Conservation (phyloP, 495 filamentous ascomycete genomes). For the Penicillium daleae region DNA sequence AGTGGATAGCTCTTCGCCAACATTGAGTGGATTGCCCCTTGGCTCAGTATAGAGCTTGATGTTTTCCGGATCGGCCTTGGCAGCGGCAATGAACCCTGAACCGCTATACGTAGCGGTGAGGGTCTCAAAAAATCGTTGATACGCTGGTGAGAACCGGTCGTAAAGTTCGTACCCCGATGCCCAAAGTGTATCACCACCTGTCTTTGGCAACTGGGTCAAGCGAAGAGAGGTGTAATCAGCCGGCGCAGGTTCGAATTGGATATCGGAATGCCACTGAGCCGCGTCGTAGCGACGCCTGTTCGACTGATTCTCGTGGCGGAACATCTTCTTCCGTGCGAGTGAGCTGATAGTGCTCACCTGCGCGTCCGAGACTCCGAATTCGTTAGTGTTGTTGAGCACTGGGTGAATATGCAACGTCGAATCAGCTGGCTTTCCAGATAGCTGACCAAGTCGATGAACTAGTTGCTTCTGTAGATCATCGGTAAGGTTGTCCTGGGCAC, state of each 20-base stretch:
- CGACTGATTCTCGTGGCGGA: conserved; percentile 37
- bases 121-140: conserved; percentile 66
- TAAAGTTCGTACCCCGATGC: conserved; percentile 53
- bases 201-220: conserved; percentile 65
- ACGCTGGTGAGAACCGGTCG: conserved; percentile 67
- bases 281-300: conserved; percentile 27
- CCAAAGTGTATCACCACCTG: conserved; percentile 67
- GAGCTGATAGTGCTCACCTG: conserved; percentile 70
- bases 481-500: conserved; percentile 62
- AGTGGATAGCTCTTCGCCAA: conserved; percentile 60
- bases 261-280: conserved; percentile 68
- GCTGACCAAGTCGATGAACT: conserved; percentile 59
- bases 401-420: conserved; percentile 71
- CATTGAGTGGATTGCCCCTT: conserved; percentile 67
- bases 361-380: conserved; percentile 56
- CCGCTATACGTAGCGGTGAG: conserved; percentile 65
- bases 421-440: conserved; percentile 61
- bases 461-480: conserved; percentile 67
- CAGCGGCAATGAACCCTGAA: conserved; percentile 56
- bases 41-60: conserved; percentile 55
- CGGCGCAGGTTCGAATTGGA: conserved; percentile 67
- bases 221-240: conserved; percentile 67
- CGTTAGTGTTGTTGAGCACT: conserved; percentile 41
- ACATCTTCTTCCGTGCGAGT: conserved; percentile 57
- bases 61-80: conserved; percentile 43